Conservation (phyloP, 768 basidiomycete species). For the Hirschioporus abietinus region DNA sequence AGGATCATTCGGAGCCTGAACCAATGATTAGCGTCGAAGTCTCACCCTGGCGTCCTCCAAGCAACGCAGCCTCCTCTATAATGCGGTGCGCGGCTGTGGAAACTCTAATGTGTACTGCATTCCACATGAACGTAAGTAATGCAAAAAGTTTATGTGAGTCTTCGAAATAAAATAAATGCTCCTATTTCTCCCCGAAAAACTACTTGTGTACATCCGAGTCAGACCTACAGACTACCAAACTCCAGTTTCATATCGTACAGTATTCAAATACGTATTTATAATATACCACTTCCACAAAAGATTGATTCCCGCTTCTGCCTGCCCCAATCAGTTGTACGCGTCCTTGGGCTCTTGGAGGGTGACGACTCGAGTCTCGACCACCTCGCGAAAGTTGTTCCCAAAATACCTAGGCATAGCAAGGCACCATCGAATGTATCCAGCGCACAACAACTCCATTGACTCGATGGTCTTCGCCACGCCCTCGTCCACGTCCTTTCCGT, state of each 20-base stretch:
- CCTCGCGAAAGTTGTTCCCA: background rate
- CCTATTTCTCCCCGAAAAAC: background rate
- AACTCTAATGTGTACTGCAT: too few relatives aligned
- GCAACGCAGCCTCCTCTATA: background rate
- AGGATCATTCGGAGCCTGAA: background rate
- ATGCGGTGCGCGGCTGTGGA: background rate
- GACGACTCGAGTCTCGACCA: background rate
- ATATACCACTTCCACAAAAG: background rate
- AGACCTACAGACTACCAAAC: background rate
- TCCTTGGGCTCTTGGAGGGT: background rate
- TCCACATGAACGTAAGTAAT: too few relatives aligned
- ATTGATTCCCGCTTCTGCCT: background rate
- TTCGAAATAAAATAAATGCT: too few relatives aligned
- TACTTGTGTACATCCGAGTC: background rate
- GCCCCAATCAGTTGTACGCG: background rate
- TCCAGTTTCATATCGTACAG: background rate
- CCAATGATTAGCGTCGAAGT: background rate
- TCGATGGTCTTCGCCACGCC: background rate
- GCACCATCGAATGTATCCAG: background rate
- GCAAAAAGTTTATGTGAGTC: too few relatives aligned
- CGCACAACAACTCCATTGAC: background rate
- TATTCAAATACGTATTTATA: background rate
- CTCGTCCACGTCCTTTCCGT: background rate
- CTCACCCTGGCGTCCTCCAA: background rate
- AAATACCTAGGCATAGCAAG: background rate